Evolutionary conservation across 768 basidiomycete species (phyloP).

Genomic region (Termitomyces sp.): DNA sequence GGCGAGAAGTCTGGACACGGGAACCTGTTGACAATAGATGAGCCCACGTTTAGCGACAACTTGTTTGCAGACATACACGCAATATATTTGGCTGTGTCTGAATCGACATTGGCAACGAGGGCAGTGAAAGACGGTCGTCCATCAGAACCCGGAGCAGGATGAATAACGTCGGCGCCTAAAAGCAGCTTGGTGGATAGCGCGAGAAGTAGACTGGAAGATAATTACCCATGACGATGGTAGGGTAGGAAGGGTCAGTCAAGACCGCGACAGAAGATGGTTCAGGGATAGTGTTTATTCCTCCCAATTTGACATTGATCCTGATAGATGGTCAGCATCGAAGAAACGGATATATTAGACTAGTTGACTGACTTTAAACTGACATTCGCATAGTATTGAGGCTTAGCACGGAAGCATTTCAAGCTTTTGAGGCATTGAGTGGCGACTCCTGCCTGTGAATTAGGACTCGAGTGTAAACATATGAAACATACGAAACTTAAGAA

Average conservation of each 20-base stretch:
- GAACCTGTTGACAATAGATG: slow-evolving; percentile 33
- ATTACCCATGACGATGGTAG: slow-evolving; percentile 76
- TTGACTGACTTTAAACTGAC: slow-evolving; percentile 61
- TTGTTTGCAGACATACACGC: slow-evolving; percentile 22
- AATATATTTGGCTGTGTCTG: slow-evolving; percentile 67
- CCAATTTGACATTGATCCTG: slow-evolving; percentile 81
- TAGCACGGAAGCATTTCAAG: slow-evolving; percentile 59
- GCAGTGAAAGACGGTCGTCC: slow-evolving; percentile 79
- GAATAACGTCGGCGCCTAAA: slow-evolving; percentile 76
- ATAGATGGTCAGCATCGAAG: not conserved
- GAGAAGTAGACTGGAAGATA: not conserved
- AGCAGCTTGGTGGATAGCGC: not conserved
- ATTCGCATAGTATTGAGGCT: slow-evolving; percentile 76
- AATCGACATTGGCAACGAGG: slow-evolving; percentile 76
- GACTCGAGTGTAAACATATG: not conserved
- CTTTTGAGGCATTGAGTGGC: slow-evolving; percentile 77
- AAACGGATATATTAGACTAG: not conserved
- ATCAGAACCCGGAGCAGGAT: slow-evolving; percentile 75
- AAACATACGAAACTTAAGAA: not conserved
- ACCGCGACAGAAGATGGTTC: slow-evolving; percentile 60
- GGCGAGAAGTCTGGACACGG: slow-evolving; percentile 60
- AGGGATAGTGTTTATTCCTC: slow-evolving; percentile 77
- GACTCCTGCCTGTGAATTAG: slow-evolving; percentile 50
- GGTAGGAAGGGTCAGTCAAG: slow-evolving; percentile 63
- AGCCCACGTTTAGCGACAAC: not conserved